phyloP scores from a whole-genome alignment of 352 stramenopile genomes.

The Saprolegnia diclina region DNA sequence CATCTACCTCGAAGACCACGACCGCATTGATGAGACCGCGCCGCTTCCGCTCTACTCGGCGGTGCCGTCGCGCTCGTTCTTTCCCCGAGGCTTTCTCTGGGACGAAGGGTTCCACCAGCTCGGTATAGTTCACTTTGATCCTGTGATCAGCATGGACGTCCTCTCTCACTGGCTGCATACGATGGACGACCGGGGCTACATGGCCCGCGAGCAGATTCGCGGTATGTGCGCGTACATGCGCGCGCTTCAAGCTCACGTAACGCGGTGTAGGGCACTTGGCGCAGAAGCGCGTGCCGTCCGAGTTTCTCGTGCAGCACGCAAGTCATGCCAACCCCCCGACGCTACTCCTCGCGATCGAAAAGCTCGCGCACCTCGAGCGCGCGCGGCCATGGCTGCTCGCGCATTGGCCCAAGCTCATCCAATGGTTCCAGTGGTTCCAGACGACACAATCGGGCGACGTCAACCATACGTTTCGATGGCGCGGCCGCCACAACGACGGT shows the following conservation, averaged over 20 bases:
- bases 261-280: constrained; percentile 42
- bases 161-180: constrained; percentile 83
- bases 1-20: constrained; percentile 57
- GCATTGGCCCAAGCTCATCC: constrained; percentile 64
- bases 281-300: constrained; percentile 64
- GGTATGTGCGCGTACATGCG: neutral
- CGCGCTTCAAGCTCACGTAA: neutral
- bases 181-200: constrained; percentile 87
- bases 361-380: constrained; percentile 45
- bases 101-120: constrained; percentile 94
- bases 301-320: constrained; percentile 89
- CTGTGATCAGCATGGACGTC: constrained; percentile 62
- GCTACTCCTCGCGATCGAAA: constrained; percentile 80
- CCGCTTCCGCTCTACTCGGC: constrained; percentile 74
- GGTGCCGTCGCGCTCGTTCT: constrained; percentile 90
- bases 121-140: constrained; percentile 72
- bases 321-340: constrained; percentile 90
- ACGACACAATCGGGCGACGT: constrained; percentile 50
- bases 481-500: constrained; percentile 64
- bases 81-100: constrained; percentile 91
- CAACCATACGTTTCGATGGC: constrained; percentile 63
- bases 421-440: constrained; percentile 74
- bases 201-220: constrained; percentile 88
- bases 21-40: constrained; percentile 38
- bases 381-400: constrained; percentile 29